A percentile compares a stretch with the other conserved stretches of the same genome.
These are phyloP conservation scores for Daedaleopsis sinensis DNA, from an alignment of 768 basidiomycete species.

Conservation along the genomic window DNA sequence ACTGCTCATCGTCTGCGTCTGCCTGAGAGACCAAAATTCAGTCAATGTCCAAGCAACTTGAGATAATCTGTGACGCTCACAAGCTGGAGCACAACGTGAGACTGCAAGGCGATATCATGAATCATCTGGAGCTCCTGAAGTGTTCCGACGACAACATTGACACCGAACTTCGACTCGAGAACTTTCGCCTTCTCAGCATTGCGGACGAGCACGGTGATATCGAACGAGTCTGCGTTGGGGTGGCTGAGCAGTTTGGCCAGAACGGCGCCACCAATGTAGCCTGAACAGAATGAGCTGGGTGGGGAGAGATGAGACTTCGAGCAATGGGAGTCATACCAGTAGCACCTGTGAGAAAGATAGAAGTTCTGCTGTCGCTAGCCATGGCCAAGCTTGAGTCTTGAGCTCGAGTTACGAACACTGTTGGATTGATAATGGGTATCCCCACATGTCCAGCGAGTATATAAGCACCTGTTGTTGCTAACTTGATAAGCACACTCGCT, in stretches of 20 bases:
- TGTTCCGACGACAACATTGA: constrained; percentile 25
- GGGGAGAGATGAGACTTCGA: too few relatives aligned
- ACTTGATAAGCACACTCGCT: too few relatives aligned
- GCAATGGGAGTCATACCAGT: constrained; percentile 39
- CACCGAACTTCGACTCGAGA: constrained; percentile 25
- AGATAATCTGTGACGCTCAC: too few relatives aligned
- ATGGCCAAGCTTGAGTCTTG: too few relatives aligned
- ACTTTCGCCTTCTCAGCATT: constrained; percentile 39
- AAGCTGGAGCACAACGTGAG: constrained; percentile 41
- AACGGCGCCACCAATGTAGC: constrained; percentile 61
- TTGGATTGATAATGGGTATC: too few relatives aligned
- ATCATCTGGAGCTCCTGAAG: constrained; percentile 40
- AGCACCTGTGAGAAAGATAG: constrained; percentile 47
- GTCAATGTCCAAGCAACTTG: too few relatives aligned
- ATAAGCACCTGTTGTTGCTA: too few relatives aligned
- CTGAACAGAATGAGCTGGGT: too few relatives aligned
- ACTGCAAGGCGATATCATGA: constrained; percentile 40
- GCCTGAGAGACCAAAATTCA: too few relatives aligned
- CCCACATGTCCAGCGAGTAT: too few relatives aligned
- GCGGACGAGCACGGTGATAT: constrained; percentile 50
- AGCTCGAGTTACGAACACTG: too few relatives aligned
- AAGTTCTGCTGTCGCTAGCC: constrained; percentile 34
- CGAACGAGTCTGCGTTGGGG: constrained; percentile 42
- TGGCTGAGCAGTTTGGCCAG: constrained; percentile 51
- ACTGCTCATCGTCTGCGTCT: constrained; percentile 50